These are phyloP conservation scores for Tricholoma saponaceum DNA, from an alignment of 768 basidiomycete genomes.

Conservation along the genomic window DNA sequence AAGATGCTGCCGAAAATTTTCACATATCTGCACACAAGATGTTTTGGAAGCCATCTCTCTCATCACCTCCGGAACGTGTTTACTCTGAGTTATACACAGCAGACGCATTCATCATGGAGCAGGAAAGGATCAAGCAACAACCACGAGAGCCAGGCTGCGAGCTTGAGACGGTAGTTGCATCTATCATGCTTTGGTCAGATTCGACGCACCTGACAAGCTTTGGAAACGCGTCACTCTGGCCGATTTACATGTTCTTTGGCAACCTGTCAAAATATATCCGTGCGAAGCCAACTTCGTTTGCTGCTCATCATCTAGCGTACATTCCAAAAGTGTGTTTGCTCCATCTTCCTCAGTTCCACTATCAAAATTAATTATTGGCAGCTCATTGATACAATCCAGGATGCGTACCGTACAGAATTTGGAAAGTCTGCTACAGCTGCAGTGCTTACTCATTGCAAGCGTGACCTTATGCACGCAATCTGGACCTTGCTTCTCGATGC, in stretches of 20 bases:
- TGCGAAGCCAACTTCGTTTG: slow-evolving; percentile 4
- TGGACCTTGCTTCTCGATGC: no score
- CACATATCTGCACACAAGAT: no score
- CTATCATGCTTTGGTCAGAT: slow-evolving; percentile 22
- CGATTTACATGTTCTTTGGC: slow-evolving; percentile 15
- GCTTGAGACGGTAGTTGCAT: slow-evolving; percentile 19
- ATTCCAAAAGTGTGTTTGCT: slow-evolving; percentile 9
- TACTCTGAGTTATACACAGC: slow-evolving; percentile 1
- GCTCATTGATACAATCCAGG: background rate
- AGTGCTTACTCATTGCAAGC: background rate
- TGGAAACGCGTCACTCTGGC: slow-evolving; percentile 15
- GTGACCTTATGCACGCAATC: no score
- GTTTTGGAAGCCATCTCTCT: no score
- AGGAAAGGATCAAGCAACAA: background rate
- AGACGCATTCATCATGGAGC: background rate
- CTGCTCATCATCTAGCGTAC: slow-evolving; percentile 17
- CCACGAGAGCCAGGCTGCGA: slow-evolving; percentile 5
- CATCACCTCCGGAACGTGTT: background rate
- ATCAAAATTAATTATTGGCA: background rate
- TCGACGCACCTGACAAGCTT: slow-evolving; percentile 7
- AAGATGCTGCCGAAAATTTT: no score
- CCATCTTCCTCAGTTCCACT: background rate
- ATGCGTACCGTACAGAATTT: background rate
- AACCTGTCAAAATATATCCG: slow-evolving; percentile 16
- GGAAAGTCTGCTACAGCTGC: background rate